Percentiles rank a stretch among this genome's conserved stretches.
phyloP scores from a whole-genome alignment of 2,329 filamentous ascomycete genomes.

The Xylaria sp. region DNA sequence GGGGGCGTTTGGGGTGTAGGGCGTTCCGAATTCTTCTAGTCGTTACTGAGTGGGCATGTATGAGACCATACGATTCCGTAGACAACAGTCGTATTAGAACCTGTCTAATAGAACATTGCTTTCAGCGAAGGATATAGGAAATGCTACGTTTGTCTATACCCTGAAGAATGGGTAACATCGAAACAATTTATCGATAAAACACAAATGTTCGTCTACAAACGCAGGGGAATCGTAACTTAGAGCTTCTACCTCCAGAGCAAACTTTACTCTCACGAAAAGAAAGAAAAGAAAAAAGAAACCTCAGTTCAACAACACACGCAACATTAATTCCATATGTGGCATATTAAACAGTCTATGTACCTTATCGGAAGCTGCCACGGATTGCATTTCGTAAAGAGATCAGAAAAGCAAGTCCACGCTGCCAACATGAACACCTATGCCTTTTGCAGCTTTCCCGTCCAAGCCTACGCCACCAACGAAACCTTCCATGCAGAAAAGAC shows the following conservation, averaged over 20 bases:
- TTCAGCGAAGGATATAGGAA: too few species aligned
- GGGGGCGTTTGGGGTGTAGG: not conserved
- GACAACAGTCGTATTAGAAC: not conserved
- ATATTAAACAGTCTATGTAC: slow-evolving; percentile 50
- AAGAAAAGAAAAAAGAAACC: not conserved
- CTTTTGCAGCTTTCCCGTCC: slow-evolving; percentile 31
- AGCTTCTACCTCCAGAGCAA: too few species aligned
- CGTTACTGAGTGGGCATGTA: not conserved
- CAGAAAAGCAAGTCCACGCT: slow-evolving; percentile 42
- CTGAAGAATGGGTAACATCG: not conserved
- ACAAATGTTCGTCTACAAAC: too few species aligned
- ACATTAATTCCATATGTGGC: slow-evolving; percentile 39
- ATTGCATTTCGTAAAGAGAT: slow-evolving; percentile 35
- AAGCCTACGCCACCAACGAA: slow-evolving; percentile 34
- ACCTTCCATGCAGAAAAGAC: slow-evolving; percentile 40
- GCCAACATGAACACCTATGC: slow-evolving; percentile 42
- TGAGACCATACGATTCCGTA: not conserved
- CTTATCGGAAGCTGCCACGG: slow-evolving; percentile 41
- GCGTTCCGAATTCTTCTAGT: not conserved
- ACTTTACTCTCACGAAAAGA: not conserved
- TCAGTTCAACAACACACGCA: slow-evolving; percentile 21
- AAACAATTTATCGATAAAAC: not conserved
- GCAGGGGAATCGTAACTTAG: too few species aligned
- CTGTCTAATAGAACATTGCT: not conserved
- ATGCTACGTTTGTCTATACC: too few species aligned